phyloP scores from a whole-genome alignment of 2,329 filamentous ascomycete species.

The Diaporthe eres region DNA sequence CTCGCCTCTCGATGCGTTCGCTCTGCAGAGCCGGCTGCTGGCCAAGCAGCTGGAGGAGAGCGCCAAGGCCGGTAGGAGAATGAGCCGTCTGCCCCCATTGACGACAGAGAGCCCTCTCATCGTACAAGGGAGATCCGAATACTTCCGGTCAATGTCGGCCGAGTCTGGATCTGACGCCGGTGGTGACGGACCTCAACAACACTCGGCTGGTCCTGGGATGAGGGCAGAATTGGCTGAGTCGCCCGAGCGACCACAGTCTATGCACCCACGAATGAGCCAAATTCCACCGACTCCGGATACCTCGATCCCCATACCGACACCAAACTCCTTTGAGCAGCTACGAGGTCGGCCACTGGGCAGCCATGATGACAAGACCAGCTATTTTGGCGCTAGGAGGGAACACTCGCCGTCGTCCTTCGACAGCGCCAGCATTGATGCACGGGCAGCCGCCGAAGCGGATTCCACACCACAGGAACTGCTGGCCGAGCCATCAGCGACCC shows the following conservation, averaged over 20 bases:
- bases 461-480: constrained; percentile 50
- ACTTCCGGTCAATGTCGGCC: constrained; percentile 81
- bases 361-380: constrained; percentile 56
- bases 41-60: constrained; percentile 89
- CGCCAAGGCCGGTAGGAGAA: constrained; percentile 78
- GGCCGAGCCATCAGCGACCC: constrained; percentile 54
- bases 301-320: constrained; percentile 59
- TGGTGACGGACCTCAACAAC: constrained; percentile 53
- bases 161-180: constrained; percentile 68
- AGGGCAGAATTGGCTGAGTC: constrained; percentile 72
- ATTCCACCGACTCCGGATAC: constrained; percentile 67
- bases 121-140: constrained; percentile 81
- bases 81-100: constrained; percentile 88
- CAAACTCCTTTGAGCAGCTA: constrained; percentile 56
- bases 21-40: constrained; percentile 88
- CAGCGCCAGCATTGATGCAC: constrained; percentile 46
- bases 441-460: constrained; percentile 31
- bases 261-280: constrained; percentile 81
- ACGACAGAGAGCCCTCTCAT: constrained; percentile 86
- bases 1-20: constrained; percentile 95
- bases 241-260: constrained; percentile 75
- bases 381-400: constrained; percentile 69
- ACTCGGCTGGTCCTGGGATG: constrained; percentile 61
- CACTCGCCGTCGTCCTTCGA: constrained; percentile 70
- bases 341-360: constrained; percentile 58